A percentile compares a stretch with the other conserved stretches of the same genome.
Conservation (phyloP, 805 yeast genomes). For the Kodamaea fukazawae region DNA sequence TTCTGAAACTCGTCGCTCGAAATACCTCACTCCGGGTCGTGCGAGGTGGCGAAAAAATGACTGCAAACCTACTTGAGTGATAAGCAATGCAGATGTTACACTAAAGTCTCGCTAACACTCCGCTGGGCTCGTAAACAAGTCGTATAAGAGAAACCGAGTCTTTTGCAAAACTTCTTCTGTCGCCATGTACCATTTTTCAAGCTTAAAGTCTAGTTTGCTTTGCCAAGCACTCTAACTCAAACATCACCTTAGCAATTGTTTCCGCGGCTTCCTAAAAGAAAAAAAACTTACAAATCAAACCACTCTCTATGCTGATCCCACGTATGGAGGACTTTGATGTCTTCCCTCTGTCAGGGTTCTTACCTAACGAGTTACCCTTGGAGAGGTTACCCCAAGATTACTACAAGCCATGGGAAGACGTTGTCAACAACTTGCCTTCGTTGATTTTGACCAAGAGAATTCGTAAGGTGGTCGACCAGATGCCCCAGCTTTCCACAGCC, state of each 20-base stretch:
- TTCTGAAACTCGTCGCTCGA: not conserved
- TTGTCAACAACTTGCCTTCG: conserved; percentile 68
- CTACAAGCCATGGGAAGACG: conserved; percentile 73
- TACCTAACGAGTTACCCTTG: conserved; percentile 69
- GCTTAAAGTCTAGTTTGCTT: no score
- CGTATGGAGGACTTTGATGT: conserved; percentile 62
- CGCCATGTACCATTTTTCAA: no score
- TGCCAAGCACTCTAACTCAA: no score
- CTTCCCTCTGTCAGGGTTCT: conserved; percentile 69
- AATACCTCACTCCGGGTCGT: not conserved
- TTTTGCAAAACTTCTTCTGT: no score
- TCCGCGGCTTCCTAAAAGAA: not conserved
- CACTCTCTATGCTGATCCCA: conserved; percentile 14
- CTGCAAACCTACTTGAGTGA: not conserved
- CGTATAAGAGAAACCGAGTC: no score
- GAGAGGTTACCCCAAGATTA: conserved; percentile 56
- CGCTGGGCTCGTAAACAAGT: no score
- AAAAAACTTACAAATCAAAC: not conserved
- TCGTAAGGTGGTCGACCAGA: conserved; percentile 56
- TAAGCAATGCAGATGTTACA: not conserved
- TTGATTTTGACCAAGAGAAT: conserved; percentile 64
- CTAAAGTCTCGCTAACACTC: no score
- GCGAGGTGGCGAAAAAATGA: not conserved
- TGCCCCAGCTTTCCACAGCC: conserved; percentile 56
- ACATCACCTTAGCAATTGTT: no score